A percentile compares a stretch with the other conserved stretches of the same genome.
These are phyloP conservation scores for Myxozyma mucilagina DNA, from an alignment of 805 yeast genomes.

Conservation along the genomic window DNA sequence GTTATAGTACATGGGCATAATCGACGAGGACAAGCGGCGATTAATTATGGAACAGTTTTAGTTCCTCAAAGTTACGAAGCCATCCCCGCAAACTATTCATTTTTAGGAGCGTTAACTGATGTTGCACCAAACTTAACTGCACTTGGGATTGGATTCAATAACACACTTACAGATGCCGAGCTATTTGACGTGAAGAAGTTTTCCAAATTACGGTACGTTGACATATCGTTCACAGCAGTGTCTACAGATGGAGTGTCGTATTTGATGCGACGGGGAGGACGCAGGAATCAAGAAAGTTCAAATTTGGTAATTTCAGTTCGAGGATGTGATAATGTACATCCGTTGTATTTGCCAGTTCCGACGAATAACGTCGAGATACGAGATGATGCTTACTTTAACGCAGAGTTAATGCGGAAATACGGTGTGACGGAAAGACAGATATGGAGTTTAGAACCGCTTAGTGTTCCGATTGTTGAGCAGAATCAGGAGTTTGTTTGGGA, in stretches of 20 bases:
- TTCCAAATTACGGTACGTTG: neutral
- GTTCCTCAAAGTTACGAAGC: neutral
- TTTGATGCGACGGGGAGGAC: neutral
- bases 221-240: neutral
- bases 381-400: neutral
- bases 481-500: neutral
- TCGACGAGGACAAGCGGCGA: neutral
- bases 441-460: conserved; percentile 6
- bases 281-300: neutral
- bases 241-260: conserved; percentile 8
- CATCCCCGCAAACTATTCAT: neutral
- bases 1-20: neutral
- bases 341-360: conserved; percentile 1
- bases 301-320: neutral
- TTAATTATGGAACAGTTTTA: neutral
- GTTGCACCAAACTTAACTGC: neutral
- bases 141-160: conserved; percentile 2
- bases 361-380: neutral
- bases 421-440: neutral
- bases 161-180: neutral
- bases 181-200: conserved; percentile 6
- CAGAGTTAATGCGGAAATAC: neutral
- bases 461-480: neutral
- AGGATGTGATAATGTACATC: conserved; percentile 6
- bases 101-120: neutral